Evolutionary conservation across 1,284 basidiomycete genomes (phyloP), one percentile per base, ranked within the genome.

Genomic region (Cryptococcus sp.): DNA sequence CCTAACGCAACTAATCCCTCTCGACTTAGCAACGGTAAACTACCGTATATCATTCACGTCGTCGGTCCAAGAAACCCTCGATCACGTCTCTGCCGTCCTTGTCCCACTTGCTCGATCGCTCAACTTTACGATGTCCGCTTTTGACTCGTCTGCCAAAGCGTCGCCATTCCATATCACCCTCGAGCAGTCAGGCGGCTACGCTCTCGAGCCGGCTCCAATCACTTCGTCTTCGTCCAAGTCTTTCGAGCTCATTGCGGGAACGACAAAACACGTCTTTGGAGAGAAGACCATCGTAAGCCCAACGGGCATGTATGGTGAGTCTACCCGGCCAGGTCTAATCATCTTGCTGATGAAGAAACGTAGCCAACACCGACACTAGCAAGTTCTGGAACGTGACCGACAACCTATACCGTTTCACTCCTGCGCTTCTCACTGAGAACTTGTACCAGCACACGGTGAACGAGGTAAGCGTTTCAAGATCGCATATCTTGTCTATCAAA

Each of bases 361-460:
- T 23, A 71, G 74, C 75, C 50, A 76, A 79, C 62, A 75, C 76
- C 47, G 81, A 83, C 59, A 82, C 81, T 0, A 75, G 76, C 54
- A 63, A 58, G 20, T 69, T 69, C 62, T 81, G 80, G 80, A 68
- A 74, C 38, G 58, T 81, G 5, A 80, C 81, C 0, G 61, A 72
- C 41, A 71, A 77, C 61, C 77, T 83, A 49, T 83, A 81, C 69
- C 73, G 82, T 20, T 82, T 79, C 68, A 73, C 75, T 0, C 78
- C 77, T 10, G 77, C 73, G 17, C 51, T 71, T 10, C 62, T 76
- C 61, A 62, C 53, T 17, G 67, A 75, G 54, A 68, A 76, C 48
- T 62, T 72, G 20, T 74, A 78, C 52, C 73, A 78, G 19, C 82
- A 83, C 62, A 82, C 82, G 0, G 81, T 83, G 37, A 72, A 83